Conservation (phyloP, 2,329 filamentous ascomycete genomes). For the Aspergillus latus region DNA sequence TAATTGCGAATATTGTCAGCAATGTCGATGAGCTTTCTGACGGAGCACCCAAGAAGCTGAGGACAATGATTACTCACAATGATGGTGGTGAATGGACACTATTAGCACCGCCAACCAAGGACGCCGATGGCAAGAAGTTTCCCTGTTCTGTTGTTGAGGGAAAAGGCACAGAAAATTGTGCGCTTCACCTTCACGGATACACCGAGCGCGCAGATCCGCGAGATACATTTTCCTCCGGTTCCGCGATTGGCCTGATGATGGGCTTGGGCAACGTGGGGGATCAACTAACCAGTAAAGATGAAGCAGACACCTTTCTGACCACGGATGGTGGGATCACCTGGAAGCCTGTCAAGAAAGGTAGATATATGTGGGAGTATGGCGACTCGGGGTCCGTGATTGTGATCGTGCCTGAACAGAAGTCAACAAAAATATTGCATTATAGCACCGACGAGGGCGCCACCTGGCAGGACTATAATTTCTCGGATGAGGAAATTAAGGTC, state of each 20-base stretch:
- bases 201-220: slow-evolving; percentile 81
- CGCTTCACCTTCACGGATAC: slow-evolving; percentile 91
- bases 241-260: slow-evolving; percentile 87
- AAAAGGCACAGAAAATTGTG: slow-evolving; percentile 63
- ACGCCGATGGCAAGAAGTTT: slow-evolving; percentile 70
- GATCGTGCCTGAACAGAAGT: slow-evolving; percentile 70
- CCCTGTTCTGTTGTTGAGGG: slow-evolving; percentile 63
- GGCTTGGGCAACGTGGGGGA: slow-evolving; percentile 87
- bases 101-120: slow-evolving; percentile 68
- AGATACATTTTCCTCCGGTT: slow-evolving; percentile 84
- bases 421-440: slow-evolving; percentile 71
- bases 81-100: slow-evolving; percentile 86
- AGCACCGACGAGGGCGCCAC: slow-evolving; percentile 75
- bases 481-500: slow-evolving; percentile 68
- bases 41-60: slow-evolving; percentile 69
- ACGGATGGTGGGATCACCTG: slow-evolving; percentile 87
- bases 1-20: slow-evolving; percentile 78
- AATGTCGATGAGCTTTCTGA: slow-evolving; percentile 67
- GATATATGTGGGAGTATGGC: slow-evolving; percentile 90
- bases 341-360: slow-evolving; percentile 81
- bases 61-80: slow-evolving; percentile 93
- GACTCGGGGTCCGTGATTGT: slow-evolving; percentile 93
- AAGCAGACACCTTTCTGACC: slow-evolving; percentile 88
- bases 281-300: slow-evolving; percentile 63
- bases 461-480: slow-evolving; percentile 76